Conservation (phyloP, 192 early-diverging fungal genomes). For the Linnemannia exigua region DNA sequence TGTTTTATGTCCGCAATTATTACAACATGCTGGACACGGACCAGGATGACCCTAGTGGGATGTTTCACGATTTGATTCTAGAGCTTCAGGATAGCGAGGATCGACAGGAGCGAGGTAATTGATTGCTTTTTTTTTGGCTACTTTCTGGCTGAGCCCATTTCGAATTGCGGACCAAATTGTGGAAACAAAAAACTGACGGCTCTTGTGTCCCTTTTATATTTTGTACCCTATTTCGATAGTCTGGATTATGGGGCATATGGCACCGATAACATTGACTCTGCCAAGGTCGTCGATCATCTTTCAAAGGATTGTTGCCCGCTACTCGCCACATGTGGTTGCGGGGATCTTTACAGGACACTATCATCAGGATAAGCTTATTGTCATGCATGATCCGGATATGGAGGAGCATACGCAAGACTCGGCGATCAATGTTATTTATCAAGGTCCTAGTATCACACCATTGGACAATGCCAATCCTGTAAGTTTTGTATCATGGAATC, state of each 20-base stretch:
- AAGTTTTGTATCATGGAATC: background rate
- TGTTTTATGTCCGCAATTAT: slow-evolving; percentile 67
- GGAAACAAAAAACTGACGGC: too few species aligned
- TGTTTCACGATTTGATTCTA: slow-evolving; percentile 62
- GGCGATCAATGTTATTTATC: slow-evolving; percentile 61
- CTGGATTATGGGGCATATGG: slow-evolving; percentile 71
- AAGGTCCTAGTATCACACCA: slow-evolving; percentile 66
- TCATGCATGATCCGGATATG: slow-evolving; percentile 60
- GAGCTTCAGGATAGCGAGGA: slow-evolving; percentile 66
- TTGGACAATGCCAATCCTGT: slow-evolving; percentile 64
- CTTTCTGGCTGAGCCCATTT: background rate
- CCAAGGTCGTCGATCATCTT: slow-evolving; percentile 64
- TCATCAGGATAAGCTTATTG: slow-evolving; percentile 65
- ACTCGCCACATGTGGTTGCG: slow-evolving; percentile 67
- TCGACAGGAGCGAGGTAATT: slow-evolving; percentile 48
- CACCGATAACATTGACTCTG: slow-evolving; percentile 59
- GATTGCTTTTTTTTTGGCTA: background rate
- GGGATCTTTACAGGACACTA: slow-evolving; percentile 69
- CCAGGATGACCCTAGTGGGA: slow-evolving; percentile 62
- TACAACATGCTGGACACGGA: slow-evolving; percentile 62
- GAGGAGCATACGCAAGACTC: slow-evolving; percentile 31
- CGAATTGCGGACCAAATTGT: background rate
- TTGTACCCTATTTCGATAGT: slow-evolving; percentile 37
- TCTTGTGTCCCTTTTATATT: too few species aligned
- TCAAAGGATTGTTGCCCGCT: slow-evolving; percentile 66